Evolutionary conservation across 345 rosid species (phyloP).

Genomic region (sweet orange (Citrus sinensis)): DVS_A1.0 CM039167.1:8667001-8667500

Average conservation of each 20-base stretch:
- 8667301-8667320: conserved; percentile 43
- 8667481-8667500: background rate
- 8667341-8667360: conserved; percentile 67
- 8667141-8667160: conserved; percentile 19
- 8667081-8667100: background rate
- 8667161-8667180: conserved; percentile 70
- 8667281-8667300: conserved; percentile 26
- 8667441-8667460: background rate
- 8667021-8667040: conserved; percentile 19
- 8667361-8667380: conserved; percentile 12
- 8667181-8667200: conserved; percentile 44
- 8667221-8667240: conserved; percentile 93
- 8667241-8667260: conserved; percentile 92
- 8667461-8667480: background rate
- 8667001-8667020: conserved; percentile 13
- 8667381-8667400: conserved; percentile 16
- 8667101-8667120: background rate
- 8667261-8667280: conserved; percentile 46
- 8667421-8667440: background rate
- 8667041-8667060: background rate
- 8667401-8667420: background rate
- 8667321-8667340: conserved; percentile 85
- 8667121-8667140: conserved; percentile 25
- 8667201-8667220: conserved; percentile 60
- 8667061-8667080: background rate